Base-by-base conservation (phyloP, 805 yeast species). In the Yamadazyma endophytica region DNA sequence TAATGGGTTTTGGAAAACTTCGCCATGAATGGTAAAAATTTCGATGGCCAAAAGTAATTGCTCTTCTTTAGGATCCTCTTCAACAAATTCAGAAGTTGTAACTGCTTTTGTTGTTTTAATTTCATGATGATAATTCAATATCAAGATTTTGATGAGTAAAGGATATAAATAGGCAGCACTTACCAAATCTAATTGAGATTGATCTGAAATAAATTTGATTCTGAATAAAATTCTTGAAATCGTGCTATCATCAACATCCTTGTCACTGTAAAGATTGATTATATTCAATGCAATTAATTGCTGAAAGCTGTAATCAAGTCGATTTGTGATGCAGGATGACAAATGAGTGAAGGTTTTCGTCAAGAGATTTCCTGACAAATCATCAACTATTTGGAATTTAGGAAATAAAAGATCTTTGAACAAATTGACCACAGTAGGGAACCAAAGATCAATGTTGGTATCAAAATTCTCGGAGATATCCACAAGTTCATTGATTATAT, bases 21-120 rank as follows among this genome's bases (percentile, higher is more conserved):
- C 88, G 14, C 80, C 71, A 47, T 83, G 89, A 2, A 72, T 70
- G 24, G 78, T 67, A 33, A 90, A 64, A 24, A 88, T 77, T 47
- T 85, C 94, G 45, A 89, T 56, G 0, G 90, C 82, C 35, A 90
- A 61, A 29, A 83, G 56, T 29, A 88, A 62, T 46, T 85, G 90
- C 52, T 88, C 97, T 54, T 89, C 96, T 50, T 83, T 88, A n/a
- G 79, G 79, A 44, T 79, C 86, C 52, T 85, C 95, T 33, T 86
- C 90, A 18, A 73, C 73, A 52, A 80, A 83, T 46, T 85, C 94
- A 2, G 79, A 64, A 18, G 78, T 80, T 1, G 70, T 62, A 5
- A 56, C 60, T 29, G 56, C 51, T 47, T 76, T 79, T 9, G 29
- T 33, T 45, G 73, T 75, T 40, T 64, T 70, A 32, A 73, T 46